These are phyloP conservation scores for Hansenula sp. DNA, from an alignment of 1,139 yeast species.

Conservation along the genomic window DNA sequence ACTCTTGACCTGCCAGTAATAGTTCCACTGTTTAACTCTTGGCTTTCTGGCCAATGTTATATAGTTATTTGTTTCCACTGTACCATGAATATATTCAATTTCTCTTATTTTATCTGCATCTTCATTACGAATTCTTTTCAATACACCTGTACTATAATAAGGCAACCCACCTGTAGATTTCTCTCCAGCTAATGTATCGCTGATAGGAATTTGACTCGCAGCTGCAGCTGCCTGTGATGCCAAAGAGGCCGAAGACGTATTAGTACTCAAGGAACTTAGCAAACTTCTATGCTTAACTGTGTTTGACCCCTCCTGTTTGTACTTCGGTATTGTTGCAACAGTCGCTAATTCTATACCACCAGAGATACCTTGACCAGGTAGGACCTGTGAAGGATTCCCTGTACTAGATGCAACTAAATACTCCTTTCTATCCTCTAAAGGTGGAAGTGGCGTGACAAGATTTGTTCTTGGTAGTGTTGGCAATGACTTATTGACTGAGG, in stretches of 20 bases:
- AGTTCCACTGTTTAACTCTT: constrained; percentile 30
- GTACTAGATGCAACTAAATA: constrained; percentile 13
- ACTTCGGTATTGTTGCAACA: constrained; percentile 30
- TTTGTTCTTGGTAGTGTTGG: constrained; percentile 19
- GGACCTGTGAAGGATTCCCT: constrained; percentile 20
- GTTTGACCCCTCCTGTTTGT: constrained; percentile 26
- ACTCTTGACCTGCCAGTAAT: constrained; percentile 33
- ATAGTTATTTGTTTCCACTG: constrained; percentile 28
- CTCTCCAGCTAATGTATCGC: constrained; percentile 13
- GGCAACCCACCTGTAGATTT: constrained; percentile 30
- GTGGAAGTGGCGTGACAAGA: constrained; percentile 15
- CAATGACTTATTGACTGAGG: constrained; percentile 22
- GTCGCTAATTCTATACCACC: constrained; percentile 33
- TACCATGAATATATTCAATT: constrained; percentile 32
- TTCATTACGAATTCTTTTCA: constrained; percentile 19
- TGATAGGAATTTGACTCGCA: constrained; percentile 12
- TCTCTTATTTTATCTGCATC: constrained; percentile 27
- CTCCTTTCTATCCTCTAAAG: constrained; percentile 19
- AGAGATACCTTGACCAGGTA: constrained; percentile 34
- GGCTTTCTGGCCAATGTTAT: constrained; percentile 25
- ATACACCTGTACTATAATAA: constrained; percentile 18
- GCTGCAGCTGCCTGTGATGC: constrained; percentile 10
- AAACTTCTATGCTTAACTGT: constrained; percentile 21
- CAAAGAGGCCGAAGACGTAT: constrained; percentile 17
- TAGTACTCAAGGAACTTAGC: constrained; percentile 24